Conservation (phyloP, 2,329 filamentous ascomycete genomes). For the Monosporascus cannonballus region DNA sequence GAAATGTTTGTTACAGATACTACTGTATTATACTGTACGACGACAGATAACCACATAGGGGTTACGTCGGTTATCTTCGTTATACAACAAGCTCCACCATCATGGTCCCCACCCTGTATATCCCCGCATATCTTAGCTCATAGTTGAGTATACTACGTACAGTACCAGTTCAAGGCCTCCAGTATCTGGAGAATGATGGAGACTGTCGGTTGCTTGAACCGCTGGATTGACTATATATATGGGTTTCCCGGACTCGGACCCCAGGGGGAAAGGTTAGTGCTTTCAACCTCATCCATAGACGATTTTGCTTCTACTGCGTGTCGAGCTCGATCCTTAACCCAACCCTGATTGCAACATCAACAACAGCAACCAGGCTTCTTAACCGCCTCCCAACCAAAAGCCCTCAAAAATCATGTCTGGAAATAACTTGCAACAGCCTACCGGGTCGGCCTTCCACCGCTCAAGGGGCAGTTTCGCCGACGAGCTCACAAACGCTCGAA, state of each 20-base stretch:
- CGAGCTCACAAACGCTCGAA: constrained; percentile 25
- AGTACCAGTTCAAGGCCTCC: not conserved
- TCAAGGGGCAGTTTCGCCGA: constrained; percentile 22
- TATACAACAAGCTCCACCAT: not conserved
- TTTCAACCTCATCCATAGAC: not conserved
- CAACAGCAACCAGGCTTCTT: not conserved
- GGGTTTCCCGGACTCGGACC: not conserved
- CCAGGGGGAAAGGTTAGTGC: not conserved
- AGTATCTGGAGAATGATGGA: not conserved
- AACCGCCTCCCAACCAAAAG: not conserved
- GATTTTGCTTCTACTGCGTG: constrained; percentile 16
- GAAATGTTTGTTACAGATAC: not conserved
- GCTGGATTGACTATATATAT: not conserved
- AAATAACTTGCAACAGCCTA: constrained; percentile 7
- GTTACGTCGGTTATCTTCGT: not conserved
- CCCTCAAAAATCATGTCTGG: constrained; percentile 13
- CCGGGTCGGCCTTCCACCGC: constrained; percentile 24
- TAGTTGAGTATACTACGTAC: not conserved
- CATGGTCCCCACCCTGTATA: not conserved
- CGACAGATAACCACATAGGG: not conserved
- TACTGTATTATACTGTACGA: not conserved
- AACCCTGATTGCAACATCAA: not conserved
- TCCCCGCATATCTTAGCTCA: not conserved
- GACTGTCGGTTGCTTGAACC: too few relatives aligned
- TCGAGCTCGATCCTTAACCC: constrained; percentile 29